Evolutionary conservation across 805 yeast species (phyloP), one percentile per base, ranked within the genome.

Genomic region (Lipomyces lipofer): DNA sequence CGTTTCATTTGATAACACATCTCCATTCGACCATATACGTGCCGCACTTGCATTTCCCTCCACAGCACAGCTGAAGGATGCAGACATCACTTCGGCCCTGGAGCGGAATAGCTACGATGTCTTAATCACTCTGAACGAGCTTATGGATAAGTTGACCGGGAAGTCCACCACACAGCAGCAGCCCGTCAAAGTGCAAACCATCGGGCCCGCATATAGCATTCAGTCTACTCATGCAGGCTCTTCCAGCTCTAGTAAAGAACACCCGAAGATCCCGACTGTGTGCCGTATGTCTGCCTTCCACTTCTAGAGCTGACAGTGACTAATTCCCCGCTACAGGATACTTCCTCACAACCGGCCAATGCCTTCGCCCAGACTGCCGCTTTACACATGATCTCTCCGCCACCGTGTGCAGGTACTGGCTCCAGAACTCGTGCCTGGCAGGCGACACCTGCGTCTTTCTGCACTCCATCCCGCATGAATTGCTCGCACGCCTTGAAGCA

Each of bases 351-450:
- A 65, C 64, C 25, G 81, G 81, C 1, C 65, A 67, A 17, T 77
- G 81, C 50, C 61, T 74, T 10, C 69, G 79, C 12, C 59, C 72
- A 3, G 80, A 76, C 54, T 77, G 81, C 64, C 69, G 69, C 54
- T 77, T 75, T 52, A 68, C 76, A 48, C 81, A 77, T 61, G 79
- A 78, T 52, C 46, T 76, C 28, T 65, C 73, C 1, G 61, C 68
- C n/a, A 64, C 75, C 22, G 70, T 74, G 7, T 77, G 81, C 53
- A 67, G 77, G 27, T 78, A 73, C 61, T 77, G 81, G 81, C 64
- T 77, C 5, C 72, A 71, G 33, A 77, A 78, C 1, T 64, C 66
- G 9, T 77, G 81, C 56, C 47, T 72, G 4, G 75, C 77, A 5
- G 80, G 79, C 8, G 72, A 69, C 8, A 51, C 54, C 1, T 77